A percentile compares a stretch with the other conserved stretches of the same genome.
These are phyloP conservation scores for Fusarium coicis DNA, from an alignment of 2,329 filamentous ascomycete genomes.

Conservation along the genomic window DNA sequence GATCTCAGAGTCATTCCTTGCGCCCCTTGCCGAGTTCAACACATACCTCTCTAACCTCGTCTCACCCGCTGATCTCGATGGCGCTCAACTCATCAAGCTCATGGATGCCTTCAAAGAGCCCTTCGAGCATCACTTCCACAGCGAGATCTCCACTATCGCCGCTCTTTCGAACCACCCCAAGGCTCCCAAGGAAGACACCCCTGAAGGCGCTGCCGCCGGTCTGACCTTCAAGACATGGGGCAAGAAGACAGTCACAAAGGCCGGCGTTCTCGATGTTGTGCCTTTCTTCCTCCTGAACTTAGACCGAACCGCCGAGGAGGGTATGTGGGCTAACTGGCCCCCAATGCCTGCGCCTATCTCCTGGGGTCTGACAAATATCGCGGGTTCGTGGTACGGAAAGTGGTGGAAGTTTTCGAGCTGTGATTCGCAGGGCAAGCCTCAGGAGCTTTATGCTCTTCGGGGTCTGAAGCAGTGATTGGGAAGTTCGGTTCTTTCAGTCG, in stretches of 20 bases:
- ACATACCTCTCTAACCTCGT: slow-evolving; percentile 60
- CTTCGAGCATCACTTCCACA: slow-evolving; percentile 67
- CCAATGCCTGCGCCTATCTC: slow-evolving; percentile 70
- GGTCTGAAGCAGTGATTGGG: slow-evolving; percentile 11
- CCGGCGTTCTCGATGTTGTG: slow-evolving; percentile 67
- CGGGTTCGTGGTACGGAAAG: slow-evolving; percentile 63
- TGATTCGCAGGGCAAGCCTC: slow-evolving; percentile 62
- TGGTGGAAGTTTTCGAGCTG: slow-evolving; percentile 76
- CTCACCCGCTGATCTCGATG: slow-evolving; percentile 56
- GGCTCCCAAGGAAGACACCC: slow-evolving; percentile 59
- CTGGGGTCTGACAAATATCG: slow-evolving; percentile 70
- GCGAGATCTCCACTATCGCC: slow-evolving; percentile 64
- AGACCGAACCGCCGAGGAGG: slow-evolving; percentile 68
- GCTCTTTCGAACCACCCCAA: slow-evolving; percentile 60
- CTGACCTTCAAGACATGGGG: slow-evolving; percentile 69
- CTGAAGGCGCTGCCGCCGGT: slow-evolving; percentile 57
- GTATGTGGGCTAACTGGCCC: slow-evolving; percentile 71
- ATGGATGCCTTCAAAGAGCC: slow-evolving; percentile 61
- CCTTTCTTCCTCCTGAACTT: slow-evolving; percentile 74
- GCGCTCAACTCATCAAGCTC: slow-evolving; percentile 57
- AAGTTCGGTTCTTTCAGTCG: not conserved
- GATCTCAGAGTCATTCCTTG: slow-evolving; percentile 58
- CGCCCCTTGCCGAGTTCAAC: slow-evolving; percentile 62
- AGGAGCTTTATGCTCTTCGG: slow-evolving; percentile 63
- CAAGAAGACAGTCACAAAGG: slow-evolving; percentile 71